These are phyloP conservation scores for Lizanozyma gosingica DNA, from an alignment of 1,139 yeast species.

Conservation along the genomic window DNA sequence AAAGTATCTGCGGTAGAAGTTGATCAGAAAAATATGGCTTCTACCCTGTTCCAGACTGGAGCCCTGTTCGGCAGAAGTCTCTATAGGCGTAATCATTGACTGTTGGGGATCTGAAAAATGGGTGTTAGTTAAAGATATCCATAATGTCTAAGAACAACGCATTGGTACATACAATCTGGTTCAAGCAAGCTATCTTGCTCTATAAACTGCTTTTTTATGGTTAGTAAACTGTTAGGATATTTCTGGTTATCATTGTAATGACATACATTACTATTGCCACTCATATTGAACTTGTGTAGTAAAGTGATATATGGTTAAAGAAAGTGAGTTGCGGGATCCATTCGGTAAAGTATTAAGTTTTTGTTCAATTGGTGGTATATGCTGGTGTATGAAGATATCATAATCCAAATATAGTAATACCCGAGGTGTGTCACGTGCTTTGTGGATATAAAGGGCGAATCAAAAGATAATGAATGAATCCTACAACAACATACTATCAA, in stretches of 20 bases:
- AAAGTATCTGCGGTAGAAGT: constrained; percentile 50
- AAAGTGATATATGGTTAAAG: not conserved
- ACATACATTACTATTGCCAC: not conserved
- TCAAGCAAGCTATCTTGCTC: not conserved
- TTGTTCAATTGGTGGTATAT: too few relatives aligned
- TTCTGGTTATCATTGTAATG: not conserved
- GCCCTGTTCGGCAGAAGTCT: constrained; percentile 3
- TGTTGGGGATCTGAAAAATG: not conserved
- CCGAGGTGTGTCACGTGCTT: not conserved
- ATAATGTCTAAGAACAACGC: not conserved
- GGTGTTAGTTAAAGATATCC: not conserved
- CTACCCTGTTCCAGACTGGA: constrained; percentile 5
- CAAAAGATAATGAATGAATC: too few relatives aligned
- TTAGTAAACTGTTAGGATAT: not conserved
- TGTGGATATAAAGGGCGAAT: not conserved
- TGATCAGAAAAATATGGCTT: constrained; percentile 45
- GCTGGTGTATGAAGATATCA: too few relatives aligned
- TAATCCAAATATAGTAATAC: not conserved
- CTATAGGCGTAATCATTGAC: not conserved
- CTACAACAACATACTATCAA: too few relatives aligned
- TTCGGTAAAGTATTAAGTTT: too few relatives aligned
- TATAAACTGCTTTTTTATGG: not conserved
- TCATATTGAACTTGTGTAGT: not conserved
- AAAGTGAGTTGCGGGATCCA: not conserved
- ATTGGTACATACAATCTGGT: not conserved